These are phyloP conservation scores for Xylaria hypoxylon DNA, from an alignment of 2,329 filamentous ascomycete genomes.

Conservation along the genomic window DNA sequence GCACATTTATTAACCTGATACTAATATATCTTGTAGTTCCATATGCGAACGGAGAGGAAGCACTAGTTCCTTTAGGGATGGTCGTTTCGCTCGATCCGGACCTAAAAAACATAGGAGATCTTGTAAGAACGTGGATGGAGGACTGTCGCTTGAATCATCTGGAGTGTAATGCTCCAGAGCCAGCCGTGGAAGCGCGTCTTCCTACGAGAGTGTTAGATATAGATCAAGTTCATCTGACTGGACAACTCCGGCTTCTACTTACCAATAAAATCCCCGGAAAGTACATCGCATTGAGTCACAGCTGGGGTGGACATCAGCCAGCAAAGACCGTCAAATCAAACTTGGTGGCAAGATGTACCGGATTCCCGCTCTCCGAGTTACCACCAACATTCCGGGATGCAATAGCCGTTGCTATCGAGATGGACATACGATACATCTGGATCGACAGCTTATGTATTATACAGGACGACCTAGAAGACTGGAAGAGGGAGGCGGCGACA, in stretches of 20 bases:
- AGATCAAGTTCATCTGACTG: background rate
- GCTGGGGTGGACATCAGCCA: slow-evolving; percentile 16
- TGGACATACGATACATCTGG: slow-evolving; percentile 26
- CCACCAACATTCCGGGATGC: slow-evolving; percentile 21
- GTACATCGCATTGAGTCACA: slow-evolving; percentile 25
- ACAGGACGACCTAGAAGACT: slow-evolving; percentile 27
- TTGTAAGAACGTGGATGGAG: slow-evolving; percentile 8
- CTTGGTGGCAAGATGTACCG: slow-evolving; percentile 10
- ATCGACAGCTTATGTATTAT: slow-evolving; percentile 27
- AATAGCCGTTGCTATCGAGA: slow-evolving; percentile 14
- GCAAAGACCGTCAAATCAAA: slow-evolving; percentile 21
- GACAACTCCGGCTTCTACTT: slow-evolving; percentile 10
- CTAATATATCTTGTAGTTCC: background rate
- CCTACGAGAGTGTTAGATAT: slow-evolving; percentile 20
- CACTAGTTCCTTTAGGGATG: slow-evolving; percentile 7
- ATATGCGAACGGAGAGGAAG: background rate
- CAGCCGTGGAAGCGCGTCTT: background rate
- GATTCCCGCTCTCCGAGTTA: slow-evolving; percentile 14
- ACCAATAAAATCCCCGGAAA: background rate
- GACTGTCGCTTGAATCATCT: slow-evolving; percentile 10
- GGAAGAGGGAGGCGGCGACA: slow-evolving; percentile 12
- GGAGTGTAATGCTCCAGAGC: slow-evolving; percentile 5
- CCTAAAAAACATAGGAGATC: slow-evolving; percentile 7
- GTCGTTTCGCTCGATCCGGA: slow-evolving; percentile 1
- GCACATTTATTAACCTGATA: background rate